These are phyloP conservation scores for Backusella parvicylindrica DNA, from an alignment of 192 early-diverging fungal species.

Conservation along the genomic window DNA sequence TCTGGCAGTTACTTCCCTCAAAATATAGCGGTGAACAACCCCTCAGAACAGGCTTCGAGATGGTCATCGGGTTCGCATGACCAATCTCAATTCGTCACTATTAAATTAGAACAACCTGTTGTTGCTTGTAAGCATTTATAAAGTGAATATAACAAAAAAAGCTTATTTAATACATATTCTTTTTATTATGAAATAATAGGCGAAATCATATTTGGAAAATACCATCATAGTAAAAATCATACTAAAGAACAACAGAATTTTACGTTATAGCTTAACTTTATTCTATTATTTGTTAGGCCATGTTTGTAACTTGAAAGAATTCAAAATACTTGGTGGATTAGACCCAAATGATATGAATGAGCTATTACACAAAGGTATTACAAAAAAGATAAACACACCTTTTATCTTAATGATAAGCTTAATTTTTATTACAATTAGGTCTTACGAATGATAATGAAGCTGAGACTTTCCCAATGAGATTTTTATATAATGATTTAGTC, in stretches of 20 bases:
- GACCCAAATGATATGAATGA: conserved; percentile 82
- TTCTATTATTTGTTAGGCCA: conserved; percentile 42
- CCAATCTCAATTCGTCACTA: conserved; percentile 89
- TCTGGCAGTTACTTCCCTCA: conserved; percentile 82
- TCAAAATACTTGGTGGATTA: conserved; percentile 91
- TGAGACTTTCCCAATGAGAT: conserved; percentile 83
- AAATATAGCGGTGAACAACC: conserved; percentile 79
- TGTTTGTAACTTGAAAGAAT: conserved; percentile 96
- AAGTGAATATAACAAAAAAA: background rate
- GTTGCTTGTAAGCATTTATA: conserved; percentile 71
- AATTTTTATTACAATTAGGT: conserved; percentile 17
- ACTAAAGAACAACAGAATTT: background rate
- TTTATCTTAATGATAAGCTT: background rate
- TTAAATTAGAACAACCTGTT: conserved; percentile 81
- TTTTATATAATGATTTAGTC: conserved; percentile 63
- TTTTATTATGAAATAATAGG: conserved; percentile 37
- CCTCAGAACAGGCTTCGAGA: conserved; percentile 84
- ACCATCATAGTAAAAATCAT: conserved; percentile 55
- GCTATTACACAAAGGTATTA: conserved; percentile 68
- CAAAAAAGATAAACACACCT: too few species aligned
- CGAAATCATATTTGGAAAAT: conserved; percentile 95
- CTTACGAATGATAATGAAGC: conserved; percentile 72
- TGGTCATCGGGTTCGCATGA: conserved; percentile 88
- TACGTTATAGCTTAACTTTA: background rate
- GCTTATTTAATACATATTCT: too few species aligned